Percentiles rank a stretch among this genome's conserved stretches.
Evolutionary conservation across 2,329 filamentous ascomycete species (phyloP).

Genomic region (Neodidymelliopsis sp.): DNA sequence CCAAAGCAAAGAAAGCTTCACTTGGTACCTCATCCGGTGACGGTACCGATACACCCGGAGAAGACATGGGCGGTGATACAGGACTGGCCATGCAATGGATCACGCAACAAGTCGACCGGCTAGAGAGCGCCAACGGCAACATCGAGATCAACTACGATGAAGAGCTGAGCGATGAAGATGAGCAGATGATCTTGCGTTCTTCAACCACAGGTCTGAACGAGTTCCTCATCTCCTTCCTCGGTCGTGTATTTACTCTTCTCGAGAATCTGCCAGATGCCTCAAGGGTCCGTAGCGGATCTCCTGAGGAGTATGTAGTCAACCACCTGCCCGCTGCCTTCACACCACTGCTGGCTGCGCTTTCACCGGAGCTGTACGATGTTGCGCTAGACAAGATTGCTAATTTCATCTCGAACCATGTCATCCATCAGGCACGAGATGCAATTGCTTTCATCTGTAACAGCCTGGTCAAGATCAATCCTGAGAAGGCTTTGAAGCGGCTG

Average conservation of each 20-base stretch:
- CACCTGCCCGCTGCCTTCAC: slow-evolving; percentile 90
- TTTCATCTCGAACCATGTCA: slow-evolving; percentile 92
- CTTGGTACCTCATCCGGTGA: slow-evolving; percentile 22
- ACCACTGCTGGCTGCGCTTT: slow-evolving; percentile 87
- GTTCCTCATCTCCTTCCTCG: slow-evolving; percentile 88
- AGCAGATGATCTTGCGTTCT: slow-evolving; percentile 86
- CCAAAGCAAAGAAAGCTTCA: slow-evolving; percentile 58
- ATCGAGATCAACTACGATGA: slow-evolving; percentile 84
- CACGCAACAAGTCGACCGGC: slow-evolving; percentile 88
- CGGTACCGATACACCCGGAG: slow-evolving; percentile 44
- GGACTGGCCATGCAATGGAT: slow-evolving; percentile 89
- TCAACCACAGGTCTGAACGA: slow-evolving; percentile 94
- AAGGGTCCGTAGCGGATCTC: slow-evolving; percentile 85
- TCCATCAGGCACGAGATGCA: slow-evolving; percentile 94
- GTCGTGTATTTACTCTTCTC: slow-evolving; percentile 91
- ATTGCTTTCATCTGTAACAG: slow-evolving; percentile 99
- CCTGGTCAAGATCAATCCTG: slow-evolving; percentile 92
- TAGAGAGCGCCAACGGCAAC: slow-evolving; percentile 86
- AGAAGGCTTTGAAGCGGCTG: slow-evolving; percentile 90
- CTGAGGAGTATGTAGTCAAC: slow-evolving; percentile 97
- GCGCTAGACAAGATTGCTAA: slow-evolving; percentile 89
- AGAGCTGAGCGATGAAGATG: slow-evolving; percentile 84
- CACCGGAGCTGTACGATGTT: slow-evolving; percentile 91
- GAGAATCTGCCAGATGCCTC: slow-evolving; percentile 95
- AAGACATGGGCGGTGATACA: slow-evolving; percentile 50